Conservation (phyloP, 2,329 filamentous ascomycete species). For the Teratosphaeria viscida region DNA sequence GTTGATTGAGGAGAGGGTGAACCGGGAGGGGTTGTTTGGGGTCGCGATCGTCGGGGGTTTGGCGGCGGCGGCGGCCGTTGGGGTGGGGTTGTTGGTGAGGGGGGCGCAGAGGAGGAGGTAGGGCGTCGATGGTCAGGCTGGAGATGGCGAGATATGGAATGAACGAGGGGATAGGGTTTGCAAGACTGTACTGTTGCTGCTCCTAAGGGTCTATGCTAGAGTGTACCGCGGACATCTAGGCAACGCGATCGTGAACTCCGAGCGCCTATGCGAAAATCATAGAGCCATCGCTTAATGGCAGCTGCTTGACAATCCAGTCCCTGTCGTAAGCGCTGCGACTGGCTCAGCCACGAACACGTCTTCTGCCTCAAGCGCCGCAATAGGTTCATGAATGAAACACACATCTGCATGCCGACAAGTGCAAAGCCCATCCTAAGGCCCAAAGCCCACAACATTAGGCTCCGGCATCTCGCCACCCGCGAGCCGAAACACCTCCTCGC, state of each 20-base stretch:
- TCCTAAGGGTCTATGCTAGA: background rate
- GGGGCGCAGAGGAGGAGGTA: constrained; percentile 41
- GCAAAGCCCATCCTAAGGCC: constrained; percentile 3
- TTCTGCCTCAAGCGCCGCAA: background rate
- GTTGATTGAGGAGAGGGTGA: constrained; percentile 91
- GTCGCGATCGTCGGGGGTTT: constrained; percentile 91
- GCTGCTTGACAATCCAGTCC: background rate
- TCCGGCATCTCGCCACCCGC: constrained; percentile 11
- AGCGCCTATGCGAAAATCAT: background rate
- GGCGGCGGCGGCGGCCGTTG: constrained; percentile 83
- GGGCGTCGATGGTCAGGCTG: background rate
- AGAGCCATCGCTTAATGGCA: background rate
- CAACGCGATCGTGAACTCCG: background rate
- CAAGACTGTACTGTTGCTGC: background rate
- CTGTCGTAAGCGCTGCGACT: background rate
- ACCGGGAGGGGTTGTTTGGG: constrained; percentile 85
- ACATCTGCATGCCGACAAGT: background rate
- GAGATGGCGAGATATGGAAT: too few species aligned
- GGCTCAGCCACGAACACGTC: background rate
- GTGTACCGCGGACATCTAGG: background rate
- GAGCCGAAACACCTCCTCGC: constrained; percentile 19
- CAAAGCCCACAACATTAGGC: constrained; percentile 4
- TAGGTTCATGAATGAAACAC: background rate
- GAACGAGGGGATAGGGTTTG: too few species aligned
- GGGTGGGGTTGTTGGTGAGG: constrained; percentile 77